phyloP scores from a whole-genome alignment of 768 basidiomycete genomes.

The Suillus lakei region DNA sequence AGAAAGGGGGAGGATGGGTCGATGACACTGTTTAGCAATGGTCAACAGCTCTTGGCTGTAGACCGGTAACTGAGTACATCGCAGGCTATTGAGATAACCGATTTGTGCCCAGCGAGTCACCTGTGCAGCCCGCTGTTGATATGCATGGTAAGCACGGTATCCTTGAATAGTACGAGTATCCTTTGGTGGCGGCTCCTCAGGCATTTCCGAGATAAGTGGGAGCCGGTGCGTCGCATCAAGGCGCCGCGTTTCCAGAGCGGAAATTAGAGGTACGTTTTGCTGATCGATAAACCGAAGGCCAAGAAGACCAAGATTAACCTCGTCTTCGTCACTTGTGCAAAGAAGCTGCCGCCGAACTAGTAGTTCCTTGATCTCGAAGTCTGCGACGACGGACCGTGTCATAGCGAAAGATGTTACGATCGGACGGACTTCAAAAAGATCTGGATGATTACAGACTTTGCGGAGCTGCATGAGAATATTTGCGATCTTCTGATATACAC shows the following conservation, averaged over 20 bases:
- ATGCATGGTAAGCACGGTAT: conserved; percentile 58
- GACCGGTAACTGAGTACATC: conserved; percentile 59
- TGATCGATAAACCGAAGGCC: conserved; percentile 64
- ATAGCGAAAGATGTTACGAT: conserved; percentile 78
- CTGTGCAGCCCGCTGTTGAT: conserved; percentile 51
- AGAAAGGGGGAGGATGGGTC: conserved; percentile 57
- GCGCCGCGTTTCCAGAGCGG: conserved; percentile 55
- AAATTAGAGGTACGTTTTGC: conserved; percentile 57
- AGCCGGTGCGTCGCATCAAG: conserved; percentile 65
- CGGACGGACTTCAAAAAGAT: conserved; percentile 89
- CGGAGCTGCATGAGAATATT: conserved; percentile 98
- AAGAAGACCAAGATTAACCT: conserved; percentile 63
- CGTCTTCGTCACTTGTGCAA: conserved; percentile 53
- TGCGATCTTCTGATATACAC: conserved; percentile 86
- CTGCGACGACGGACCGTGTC: conserved; percentile 74
- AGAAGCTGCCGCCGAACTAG: conserved; percentile 79
- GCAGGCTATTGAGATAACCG: conserved; percentile 72
- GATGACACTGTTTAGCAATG: conserved; percentile 41
- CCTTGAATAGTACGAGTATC: conserved; percentile 80
- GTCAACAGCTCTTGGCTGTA: conserved; percentile 51
- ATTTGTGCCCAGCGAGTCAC: conserved; percentile 72
- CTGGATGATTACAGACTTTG: conserved; percentile 95
- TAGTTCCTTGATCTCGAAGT: conserved; percentile 88
- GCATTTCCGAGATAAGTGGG: conserved; percentile 55
- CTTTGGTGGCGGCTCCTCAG: conserved; percentile 68